Percentiles rank a stretch among this genome's conserved stretches.
Evolutionary conservation across 164 flowering plant species (phyloP).

Genomic region (Magnolia kwangsiensis): DNA sequence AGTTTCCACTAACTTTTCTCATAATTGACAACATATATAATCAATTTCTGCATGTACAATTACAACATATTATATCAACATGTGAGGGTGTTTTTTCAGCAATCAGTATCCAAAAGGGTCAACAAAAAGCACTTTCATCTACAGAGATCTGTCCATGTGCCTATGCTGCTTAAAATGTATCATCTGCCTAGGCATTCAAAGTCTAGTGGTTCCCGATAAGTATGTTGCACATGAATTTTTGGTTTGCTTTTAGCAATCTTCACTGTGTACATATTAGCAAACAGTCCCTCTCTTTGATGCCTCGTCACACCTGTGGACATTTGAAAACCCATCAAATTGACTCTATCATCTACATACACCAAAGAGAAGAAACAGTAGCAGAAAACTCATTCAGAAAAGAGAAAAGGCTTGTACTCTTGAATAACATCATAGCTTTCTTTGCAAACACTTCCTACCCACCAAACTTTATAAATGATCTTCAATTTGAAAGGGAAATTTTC

Average conservation of each 20-base stretch:
- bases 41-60: slow-evolving; percentile 7
- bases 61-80: not conserved
- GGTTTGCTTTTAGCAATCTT: slow-evolving; percentile 26
- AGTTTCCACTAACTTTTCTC: not conserved
- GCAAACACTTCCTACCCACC: not conserved
- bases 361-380: not conserved
- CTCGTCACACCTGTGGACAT: slow-evolving; percentile 42
- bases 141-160: slow-evolving; percentile 14
- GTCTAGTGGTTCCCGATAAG: slow-evolving; percentile 6
- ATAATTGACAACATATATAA: no score
- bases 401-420: not conserved
- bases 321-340: slow-evolving; percentile 45
- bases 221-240: slow-evolving; percentile 17
- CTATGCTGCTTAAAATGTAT: slow-evolving; percentile 17
- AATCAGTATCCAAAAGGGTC: slow-evolving; percentile 13
- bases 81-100: slow-evolving; percentile 3
- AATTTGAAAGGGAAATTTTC: not conserved
- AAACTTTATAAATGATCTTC: not conserved
- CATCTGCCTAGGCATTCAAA: slow-evolving; percentile 10
- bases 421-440: no score
- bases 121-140: slow-evolving; percentile 14
- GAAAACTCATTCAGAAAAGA: not conserved
- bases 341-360: slow-evolving; percentile 16
- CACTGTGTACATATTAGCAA: slow-evolving; percentile 36
- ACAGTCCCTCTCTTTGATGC: slow-evolving; percentile 35